Base-by-base conservation (phyloP, 352 stramenopile species). In the Phytophthora cactorum region DNA sequence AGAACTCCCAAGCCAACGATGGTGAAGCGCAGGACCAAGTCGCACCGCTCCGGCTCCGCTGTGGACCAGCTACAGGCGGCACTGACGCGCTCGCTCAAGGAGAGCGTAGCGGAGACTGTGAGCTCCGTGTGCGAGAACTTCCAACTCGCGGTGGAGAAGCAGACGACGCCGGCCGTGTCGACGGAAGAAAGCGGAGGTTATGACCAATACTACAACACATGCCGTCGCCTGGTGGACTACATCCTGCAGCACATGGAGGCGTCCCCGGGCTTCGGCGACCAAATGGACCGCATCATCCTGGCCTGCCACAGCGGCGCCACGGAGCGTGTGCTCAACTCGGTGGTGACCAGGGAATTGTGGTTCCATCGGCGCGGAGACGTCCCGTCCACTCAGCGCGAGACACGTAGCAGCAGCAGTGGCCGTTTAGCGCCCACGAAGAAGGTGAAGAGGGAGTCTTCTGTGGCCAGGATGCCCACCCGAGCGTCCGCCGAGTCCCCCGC, bases 231-330 rank as follows among this genome's bases (percentile, higher is more conserved):
- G 45, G 81, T 91, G 43, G 38, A 69, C 53, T 93, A 90, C 66
- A 91, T 93, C 52, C 32, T 68, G 29, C 66, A 73, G 28, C 78
- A 90, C 73, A 91, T 93, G 83, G 66, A 77, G 45, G 86, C 74
- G 39, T 89, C 83, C 6, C 53, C 62, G 22, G 47, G 47, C 6
- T 69, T 69, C 27, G 25, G 5, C 0, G 46, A 84, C 54, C 81
- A 92, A 55, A 92, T 92, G 83, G 83, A 90, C 39, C 78, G 83
- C 50, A 78, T 92, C 49, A 89, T 92, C 46, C 69, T 89, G 28
- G 81, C 83, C 14, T 89, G 79, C 52, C 78, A 87, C 64, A 90
- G 81, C 43, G 75, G 78, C 32, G 79, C 81, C 22, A 76, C 81
- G 0, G 74, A 81, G 64, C 67, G 67, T 28, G 79, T 90, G 63